Conservation (phyloP, 345 rosid species). For the Lepidium aucheri region DNA sequence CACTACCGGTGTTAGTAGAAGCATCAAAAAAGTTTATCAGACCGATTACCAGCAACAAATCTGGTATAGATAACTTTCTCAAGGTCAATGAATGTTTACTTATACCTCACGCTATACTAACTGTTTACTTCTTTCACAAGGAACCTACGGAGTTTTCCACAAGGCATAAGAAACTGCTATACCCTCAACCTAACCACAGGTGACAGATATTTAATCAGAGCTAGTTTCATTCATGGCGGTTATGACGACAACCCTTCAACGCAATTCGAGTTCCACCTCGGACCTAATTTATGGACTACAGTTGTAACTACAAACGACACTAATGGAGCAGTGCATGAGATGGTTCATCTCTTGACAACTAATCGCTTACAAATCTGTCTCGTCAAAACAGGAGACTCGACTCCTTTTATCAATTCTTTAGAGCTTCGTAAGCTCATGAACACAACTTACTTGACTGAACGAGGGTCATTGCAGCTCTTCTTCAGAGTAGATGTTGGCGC, state of each 20-base stretch:
- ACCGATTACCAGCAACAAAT: not conserved
- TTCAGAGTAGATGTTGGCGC: slow-evolving; percentile 26
- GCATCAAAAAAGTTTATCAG: slow-evolving; percentile 8
- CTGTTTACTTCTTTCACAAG: slow-evolving; percentile 4
- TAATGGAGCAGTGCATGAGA: slow-evolving; percentile 10
- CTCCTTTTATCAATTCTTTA: slow-evolving; percentile 50
- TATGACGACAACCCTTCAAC: slow-evolving; percentile 34
- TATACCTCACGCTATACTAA: not conserved
- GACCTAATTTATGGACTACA: slow-evolving; percentile 36
- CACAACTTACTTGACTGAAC: no score
- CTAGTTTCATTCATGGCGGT: slow-evolving; percentile 37
- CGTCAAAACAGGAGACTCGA: slow-evolving; percentile 35
- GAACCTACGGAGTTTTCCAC: slow-evolving; percentile 32
- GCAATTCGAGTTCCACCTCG: slow-evolving; percentile 39
- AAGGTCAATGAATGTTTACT: not conserved
- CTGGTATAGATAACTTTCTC: not conserved
- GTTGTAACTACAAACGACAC: slow-evolving; percentile 26
- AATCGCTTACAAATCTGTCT: slow-evolving; percentile 39
- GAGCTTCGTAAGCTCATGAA: slow-evolving; percentile 32
- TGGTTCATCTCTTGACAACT: slow-evolving; percentile 31
- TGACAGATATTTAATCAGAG: slow-evolving; percentile 32
- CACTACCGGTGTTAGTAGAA: slow-evolving; percentile 19
- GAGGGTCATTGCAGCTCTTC: not conserved
- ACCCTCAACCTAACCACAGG: slow-evolving; percentile 30
- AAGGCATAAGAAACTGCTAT: slow-evolving; percentile 41